These are phyloP conservation scores for Dendrobium huoshanense DNA, from an alignment of 106 monocot species.

Conservation along the genomic window DNA sequence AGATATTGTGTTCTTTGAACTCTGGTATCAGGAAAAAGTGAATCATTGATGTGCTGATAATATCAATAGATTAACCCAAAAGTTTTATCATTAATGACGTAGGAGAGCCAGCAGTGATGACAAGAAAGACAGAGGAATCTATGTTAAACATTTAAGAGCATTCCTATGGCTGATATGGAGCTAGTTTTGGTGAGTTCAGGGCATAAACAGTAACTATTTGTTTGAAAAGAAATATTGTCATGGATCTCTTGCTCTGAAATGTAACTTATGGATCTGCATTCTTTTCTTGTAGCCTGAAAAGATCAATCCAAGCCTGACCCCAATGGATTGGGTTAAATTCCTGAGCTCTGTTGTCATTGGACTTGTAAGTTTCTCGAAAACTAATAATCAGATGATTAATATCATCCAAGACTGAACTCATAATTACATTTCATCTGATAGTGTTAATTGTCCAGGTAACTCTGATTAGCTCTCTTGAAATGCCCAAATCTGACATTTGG, in stretches of 20 bases:
- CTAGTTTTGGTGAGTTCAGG: constrained; percentile 63
- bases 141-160: constrained; percentile 85
- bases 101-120: constrained; percentile 46
- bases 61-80: not conserved
- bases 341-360: constrained; percentile 60
- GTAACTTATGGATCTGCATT: constrained; percentile 2
- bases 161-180: constrained; percentile 99
- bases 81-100: not conserved
- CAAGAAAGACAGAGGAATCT: constrained; percentile 64
- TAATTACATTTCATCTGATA: constrained; percentile 6
- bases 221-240: not conserved
- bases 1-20: too few relatives aligned
- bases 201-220: not conserved
- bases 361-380: constrained; percentile 37
- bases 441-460: constrained; percentile 38
- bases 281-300: constrained; percentile 75
- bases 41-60: not conserved
- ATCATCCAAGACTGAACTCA: too few relatives aligned
- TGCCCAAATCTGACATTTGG: constrained; percentile 75
- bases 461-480: constrained; percentile 63
- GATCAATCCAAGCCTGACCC: constrained; percentile 85
- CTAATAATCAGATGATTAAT: not conserved
- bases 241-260: constrained; percentile 5
- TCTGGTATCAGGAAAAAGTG: too few relatives aligned
- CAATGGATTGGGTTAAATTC: constrained; percentile 94